Conservation (phyloP, 768 basidiomycete genomes). For the Podaxis mareebaensis region DNA sequence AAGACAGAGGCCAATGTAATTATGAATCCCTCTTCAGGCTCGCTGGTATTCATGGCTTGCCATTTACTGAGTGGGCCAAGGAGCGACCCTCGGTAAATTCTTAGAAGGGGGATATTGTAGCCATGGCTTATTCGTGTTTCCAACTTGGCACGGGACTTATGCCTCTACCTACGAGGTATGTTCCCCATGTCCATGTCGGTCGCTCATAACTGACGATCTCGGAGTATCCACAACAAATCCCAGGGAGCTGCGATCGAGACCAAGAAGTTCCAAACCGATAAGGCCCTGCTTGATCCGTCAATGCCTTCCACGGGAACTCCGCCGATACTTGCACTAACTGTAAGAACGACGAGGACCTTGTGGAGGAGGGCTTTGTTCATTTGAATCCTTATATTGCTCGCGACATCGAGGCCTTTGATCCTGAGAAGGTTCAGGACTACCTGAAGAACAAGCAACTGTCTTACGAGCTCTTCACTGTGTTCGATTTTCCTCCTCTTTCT, state of each 20-base stretch:
- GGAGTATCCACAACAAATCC: conserved; percentile 38
- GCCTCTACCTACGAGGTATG: conserved; percentile 48
- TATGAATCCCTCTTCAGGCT: conserved; percentile 44
- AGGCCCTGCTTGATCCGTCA: conserved; percentile 19
- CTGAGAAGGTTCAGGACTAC: conserved; percentile 15
- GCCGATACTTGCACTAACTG: conserved; percentile 44
- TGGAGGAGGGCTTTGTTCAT: conserved; percentile 41
- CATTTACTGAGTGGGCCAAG: conserved; percentile 42
- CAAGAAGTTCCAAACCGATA: conserved; percentile 34
- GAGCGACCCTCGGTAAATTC: conserved; percentile 26
- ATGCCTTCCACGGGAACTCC: conserved; percentile 32
- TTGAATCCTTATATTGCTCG: conserved; percentile 31
- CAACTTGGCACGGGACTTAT: conserved; percentile 58
- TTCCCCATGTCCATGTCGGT: not conserved
- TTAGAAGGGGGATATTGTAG: conserved; percentile 47
- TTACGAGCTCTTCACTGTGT: not conserved
- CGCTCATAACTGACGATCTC: not conserved
- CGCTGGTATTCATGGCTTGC: conserved; percentile 53
- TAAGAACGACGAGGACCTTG: conserved; percentile 24
- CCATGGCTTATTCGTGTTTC: conserved; percentile 52
- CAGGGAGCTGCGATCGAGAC: conserved; percentile 40
- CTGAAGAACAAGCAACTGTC: not conserved
- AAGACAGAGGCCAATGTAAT: conserved; percentile 28
- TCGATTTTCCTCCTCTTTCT: not conserved
- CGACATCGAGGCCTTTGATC: conserved; percentile 23